These are phyloP conservation scores for Phylloporus sp. DNA, from an alignment of 768 basidiomycete species.

Conservation along the genomic window DNA sequence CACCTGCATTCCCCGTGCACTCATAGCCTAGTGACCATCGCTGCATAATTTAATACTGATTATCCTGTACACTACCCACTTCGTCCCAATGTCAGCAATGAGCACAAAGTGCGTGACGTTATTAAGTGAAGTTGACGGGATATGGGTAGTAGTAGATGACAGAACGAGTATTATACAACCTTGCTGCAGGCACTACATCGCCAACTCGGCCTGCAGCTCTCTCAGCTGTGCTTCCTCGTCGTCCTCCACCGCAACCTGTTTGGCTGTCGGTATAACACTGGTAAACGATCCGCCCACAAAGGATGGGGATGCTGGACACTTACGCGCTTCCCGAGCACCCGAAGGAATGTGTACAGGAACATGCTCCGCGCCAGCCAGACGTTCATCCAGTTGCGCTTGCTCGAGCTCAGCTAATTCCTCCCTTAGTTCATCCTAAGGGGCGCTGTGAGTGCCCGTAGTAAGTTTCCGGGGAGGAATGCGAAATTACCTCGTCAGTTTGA, in stretches of 20 bases:
- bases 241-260: constrained; percentile 59
- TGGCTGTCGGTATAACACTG: constrained; percentile 11
- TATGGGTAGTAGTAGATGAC: constrained; percentile 33
- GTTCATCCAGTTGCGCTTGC: constrained; percentile 80
- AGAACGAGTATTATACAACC: constrained; percentile 14
- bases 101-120: constrained; percentile 17
- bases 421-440: constrained; percentile 69
- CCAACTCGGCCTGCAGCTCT: constrained; percentile 81
- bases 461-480: not conserved
- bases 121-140: constrained; percentile 30
- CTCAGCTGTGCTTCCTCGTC: constrained; percentile 89
- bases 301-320: constrained; percentile 22
- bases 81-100: constrained; percentile 20
- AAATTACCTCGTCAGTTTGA: constrained; percentile 71
- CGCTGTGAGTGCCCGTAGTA: not conserved
- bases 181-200: constrained; percentile 52
- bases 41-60: constrained; percentile 37
- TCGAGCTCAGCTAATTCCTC: constrained; percentile 83
- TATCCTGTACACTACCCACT: constrained; percentile 33
- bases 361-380: constrained; percentile 81
- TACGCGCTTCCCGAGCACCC: constrained; percentile 49
- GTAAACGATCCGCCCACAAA: constrained; percentile 4
- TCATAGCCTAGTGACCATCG: constrained; percentile 27
- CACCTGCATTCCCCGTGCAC: constrained; percentile 23
- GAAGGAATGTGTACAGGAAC: constrained; percentile 83